These are phyloP conservation scores for Thalassiosira hispida DNA, from an alignment of 352 stramenopile genomes.

Conservation along the genomic window DNA sequence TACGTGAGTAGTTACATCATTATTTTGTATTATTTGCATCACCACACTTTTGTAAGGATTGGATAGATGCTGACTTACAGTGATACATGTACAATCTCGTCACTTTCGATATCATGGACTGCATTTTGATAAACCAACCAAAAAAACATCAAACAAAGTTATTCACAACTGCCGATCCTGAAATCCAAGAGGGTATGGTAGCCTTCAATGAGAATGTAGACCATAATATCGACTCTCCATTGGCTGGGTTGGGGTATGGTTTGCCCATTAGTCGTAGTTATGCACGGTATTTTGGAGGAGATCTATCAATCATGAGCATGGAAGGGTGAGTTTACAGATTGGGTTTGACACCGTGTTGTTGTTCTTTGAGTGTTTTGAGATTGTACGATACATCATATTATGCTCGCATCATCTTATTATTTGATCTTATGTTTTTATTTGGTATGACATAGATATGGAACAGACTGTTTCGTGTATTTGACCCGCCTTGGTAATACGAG, in stretches of 20 bases:
- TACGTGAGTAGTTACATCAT: slow-evolving; percentile 56
- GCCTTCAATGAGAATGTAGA: slow-evolving; percentile 78
- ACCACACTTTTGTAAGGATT: background rate
- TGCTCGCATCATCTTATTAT: slow-evolving; percentile 43
- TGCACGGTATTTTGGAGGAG: slow-evolving; percentile 98
- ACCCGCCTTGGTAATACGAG: slow-evolving; percentile 78
- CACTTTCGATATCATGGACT: too few relatives aligned
- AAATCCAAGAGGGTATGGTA: slow-evolving; percentile 87
- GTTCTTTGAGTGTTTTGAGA: background rate
- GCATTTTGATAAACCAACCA: too few relatives aligned
- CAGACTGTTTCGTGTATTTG: slow-evolving; percentile 91
- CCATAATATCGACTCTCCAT: slow-evolving; percentile 85
- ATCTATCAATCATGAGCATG: slow-evolving; percentile 99
- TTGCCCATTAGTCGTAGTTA: slow-evolving; percentile 95
- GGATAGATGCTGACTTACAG: background rate
- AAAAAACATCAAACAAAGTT: too few relatives aligned
- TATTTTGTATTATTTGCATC: slow-evolving; percentile 5
- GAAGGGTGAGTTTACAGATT: slow-evolving; percentile 92
- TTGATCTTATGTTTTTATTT: slow-evolving; percentile 70
- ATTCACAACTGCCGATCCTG: slow-evolving; percentile 98
- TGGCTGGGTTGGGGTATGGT: slow-evolving; percentile 96
- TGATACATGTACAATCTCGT: too few relatives aligned
- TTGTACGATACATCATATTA: too few relatives aligned
- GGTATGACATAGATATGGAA: slow-evolving; percentile 90
- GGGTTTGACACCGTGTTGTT: background rate